phyloP scores from a whole-genome alignment of 2,329 filamentous ascomycete species.

The Clonostachys solani region DNA sequence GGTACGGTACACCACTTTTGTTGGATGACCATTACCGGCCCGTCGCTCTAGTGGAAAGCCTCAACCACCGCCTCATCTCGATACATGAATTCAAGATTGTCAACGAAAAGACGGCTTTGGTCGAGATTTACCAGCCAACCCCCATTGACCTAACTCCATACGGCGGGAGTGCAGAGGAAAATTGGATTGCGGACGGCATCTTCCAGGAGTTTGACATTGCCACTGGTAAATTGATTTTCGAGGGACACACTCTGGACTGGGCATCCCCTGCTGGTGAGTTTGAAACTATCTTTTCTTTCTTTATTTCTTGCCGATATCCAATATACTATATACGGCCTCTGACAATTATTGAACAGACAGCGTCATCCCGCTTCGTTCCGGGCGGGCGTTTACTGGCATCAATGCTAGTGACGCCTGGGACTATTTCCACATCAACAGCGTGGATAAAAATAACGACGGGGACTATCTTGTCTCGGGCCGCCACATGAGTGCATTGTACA shows the following conservation, averaged over 20 bases:
- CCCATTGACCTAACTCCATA: conserved; percentile 36
- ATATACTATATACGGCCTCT: too few relatives aligned
- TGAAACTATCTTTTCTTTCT: conserved; percentile 24
- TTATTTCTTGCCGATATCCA: too few relatives aligned
- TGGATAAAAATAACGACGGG: conserved; percentile 17
- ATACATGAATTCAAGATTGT: conserved; percentile 53
- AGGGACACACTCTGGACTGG: conserved; percentile 28
- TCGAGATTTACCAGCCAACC: conserved; percentile 48
- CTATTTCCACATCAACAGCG: conserved; percentile 18
- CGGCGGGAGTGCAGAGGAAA: conserved; percentile 40
- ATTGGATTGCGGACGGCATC: conserved; percentile 51
- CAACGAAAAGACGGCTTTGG: conserved; percentile 45
- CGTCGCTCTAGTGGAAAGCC: conserved; percentile 31
- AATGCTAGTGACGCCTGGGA: conserved; percentile 12
- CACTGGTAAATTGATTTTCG: conserved; percentile 43
- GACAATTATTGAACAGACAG: too few relatives aligned
- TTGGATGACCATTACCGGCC: conserved; percentile 42
- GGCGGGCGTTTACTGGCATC: conserved; percentile 6
- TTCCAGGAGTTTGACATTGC: conserved; percentile 49
- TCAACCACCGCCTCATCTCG: conserved; percentile 44
- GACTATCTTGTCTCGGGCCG: conserved; percentile 26
- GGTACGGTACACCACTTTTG: conserved; percentile 48
- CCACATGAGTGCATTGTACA: conserved; percentile 19
- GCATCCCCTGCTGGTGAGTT: conserved; percentile 14
- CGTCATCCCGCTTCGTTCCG: too few relatives aligned